These are phyloP conservation scores for Blumeria hordei DNA, from an alignment of 2,329 filamentous ascomycete species.

Conservation along the genomic window DNA sequence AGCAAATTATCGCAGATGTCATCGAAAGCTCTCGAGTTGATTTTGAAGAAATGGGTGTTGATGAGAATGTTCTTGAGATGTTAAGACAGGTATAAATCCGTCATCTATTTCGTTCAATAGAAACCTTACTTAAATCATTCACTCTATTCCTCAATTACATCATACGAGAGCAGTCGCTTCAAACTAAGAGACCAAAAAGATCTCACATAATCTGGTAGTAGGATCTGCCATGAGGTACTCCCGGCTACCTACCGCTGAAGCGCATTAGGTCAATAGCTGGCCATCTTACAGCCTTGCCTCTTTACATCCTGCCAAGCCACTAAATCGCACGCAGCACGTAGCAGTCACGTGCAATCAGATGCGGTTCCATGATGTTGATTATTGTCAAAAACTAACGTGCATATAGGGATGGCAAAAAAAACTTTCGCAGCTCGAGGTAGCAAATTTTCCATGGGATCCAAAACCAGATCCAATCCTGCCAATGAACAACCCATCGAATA, in stretches of 20 bases:
- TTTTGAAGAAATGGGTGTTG: conserved; percentile 89
- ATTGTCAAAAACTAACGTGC: conserved; percentile 7
- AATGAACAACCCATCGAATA: conserved; percentile 12
- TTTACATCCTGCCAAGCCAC: neutral
- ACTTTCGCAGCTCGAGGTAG: conserved; percentile 61
- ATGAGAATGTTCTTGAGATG: conserved; percentile 65
- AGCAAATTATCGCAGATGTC: conserved; percentile 57
- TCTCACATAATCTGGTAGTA: too few relatives aligned
- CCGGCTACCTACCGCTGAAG: too few relatives aligned
- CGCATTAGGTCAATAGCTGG: neutral
- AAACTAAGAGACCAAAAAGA: too few relatives aligned
- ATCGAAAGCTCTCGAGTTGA: conserved; percentile 80
- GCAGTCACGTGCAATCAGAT: conserved; percentile 1
- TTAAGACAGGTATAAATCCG: conserved; percentile 52
- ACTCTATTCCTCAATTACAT: too few relatives aligned
- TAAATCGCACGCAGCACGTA: neutral
- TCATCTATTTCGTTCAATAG: too few relatives aligned
- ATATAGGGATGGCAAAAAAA: conserved; percentile 80
- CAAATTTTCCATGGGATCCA: conserved; percentile 87
- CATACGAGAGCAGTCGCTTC: too few relatives aligned
- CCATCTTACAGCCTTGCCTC: neutral
- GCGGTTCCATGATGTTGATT: conserved; percentile 5
- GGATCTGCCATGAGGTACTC: too few relatives aligned
- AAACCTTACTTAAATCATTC: too few relatives aligned
- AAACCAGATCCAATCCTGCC: conserved; percentile 35